These are phyloP conservation scores for Boletus vermiculosoides DNA, from an alignment of 768 basidiomycete species.

Conservation along the genomic window DNA sequence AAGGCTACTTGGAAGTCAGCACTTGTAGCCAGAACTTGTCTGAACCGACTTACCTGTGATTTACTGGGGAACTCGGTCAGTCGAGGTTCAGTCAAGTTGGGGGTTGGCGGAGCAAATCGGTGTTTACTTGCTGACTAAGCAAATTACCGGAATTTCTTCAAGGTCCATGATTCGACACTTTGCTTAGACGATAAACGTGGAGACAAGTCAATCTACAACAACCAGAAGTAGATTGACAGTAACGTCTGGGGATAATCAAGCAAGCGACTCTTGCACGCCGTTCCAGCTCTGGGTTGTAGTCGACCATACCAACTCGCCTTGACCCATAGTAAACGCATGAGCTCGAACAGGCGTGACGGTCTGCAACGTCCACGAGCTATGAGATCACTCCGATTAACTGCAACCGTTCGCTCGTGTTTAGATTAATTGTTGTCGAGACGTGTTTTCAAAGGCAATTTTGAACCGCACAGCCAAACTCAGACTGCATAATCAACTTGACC, in stretches of 20 bases:
- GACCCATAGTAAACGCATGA: neutral
- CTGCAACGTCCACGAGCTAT: neutral
- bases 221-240: neutral
- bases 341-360: neutral
- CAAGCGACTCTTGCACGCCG: no score
- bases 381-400: neutral
- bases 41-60: slow-evolving; percentile 9
- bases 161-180: neutral
- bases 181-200: neutral
- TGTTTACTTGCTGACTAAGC: slow-evolving; percentile 32
- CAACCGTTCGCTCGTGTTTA: no score
- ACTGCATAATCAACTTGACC: neutral
- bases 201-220: neutral
- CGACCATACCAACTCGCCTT: neutral
- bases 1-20: slow-evolving; percentile 11
- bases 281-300: neutral
- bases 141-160: neutral
- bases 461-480: neutral
- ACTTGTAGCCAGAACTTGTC: neutral
- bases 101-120: slow-evolving; percentile 31
- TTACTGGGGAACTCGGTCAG: slow-evolving; percentile 6
- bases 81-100: slow-evolving; percentile 15
- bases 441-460: neutral
- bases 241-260: neutral
- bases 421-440: neutral